Conservation (phyloP, 768 basidiomycete species). For the Solioccasus polychromus region DNA sequence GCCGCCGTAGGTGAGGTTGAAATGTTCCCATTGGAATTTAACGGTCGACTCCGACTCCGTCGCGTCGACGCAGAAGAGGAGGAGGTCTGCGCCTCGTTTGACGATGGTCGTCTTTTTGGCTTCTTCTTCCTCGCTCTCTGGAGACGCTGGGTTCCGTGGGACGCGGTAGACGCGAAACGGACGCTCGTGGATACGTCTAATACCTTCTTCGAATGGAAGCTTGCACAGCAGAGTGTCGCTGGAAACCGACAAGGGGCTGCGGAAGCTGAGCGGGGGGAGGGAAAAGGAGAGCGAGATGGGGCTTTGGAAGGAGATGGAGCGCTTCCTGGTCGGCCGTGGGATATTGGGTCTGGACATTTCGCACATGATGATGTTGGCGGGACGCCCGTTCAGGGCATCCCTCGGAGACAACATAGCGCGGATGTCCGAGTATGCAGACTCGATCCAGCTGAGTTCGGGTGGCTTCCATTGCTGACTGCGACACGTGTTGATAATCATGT, state of each 20-base stretch:
- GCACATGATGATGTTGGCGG: constrained; percentile 25
- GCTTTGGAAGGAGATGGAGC: constrained; percentile 23
- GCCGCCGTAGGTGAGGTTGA: constrained; percentile 24
- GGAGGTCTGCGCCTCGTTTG: constrained; percentile 25
- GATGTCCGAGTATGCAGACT: constrained; percentile 26
- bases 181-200: constrained; percentile 6
- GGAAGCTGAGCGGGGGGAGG: constrained; percentile 14
- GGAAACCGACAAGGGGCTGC: constrained; percentile 22
- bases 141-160: background rate
- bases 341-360: constrained; percentile 9
- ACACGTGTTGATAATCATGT: constrained; percentile 20
- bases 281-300: constrained; percentile 19
- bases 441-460: constrained; percentile 24
- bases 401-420: constrained; percentile 22
- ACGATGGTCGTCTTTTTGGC: constrained; percentile 6
- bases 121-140: constrained; percentile 4
- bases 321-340: constrained; percentile 8
- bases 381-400: background rate
- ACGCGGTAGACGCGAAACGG: constrained; percentile 26
- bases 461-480: constrained; percentile 27
- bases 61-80: constrained; percentile 22
- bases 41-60: background rate
- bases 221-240: constrained; percentile 7
- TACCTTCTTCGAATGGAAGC: constrained; percentile 21
- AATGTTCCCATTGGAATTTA: constrained; percentile 27